Conservation (phyloP, 257 asterid species). For the Fraxinus anomala region DNA sequence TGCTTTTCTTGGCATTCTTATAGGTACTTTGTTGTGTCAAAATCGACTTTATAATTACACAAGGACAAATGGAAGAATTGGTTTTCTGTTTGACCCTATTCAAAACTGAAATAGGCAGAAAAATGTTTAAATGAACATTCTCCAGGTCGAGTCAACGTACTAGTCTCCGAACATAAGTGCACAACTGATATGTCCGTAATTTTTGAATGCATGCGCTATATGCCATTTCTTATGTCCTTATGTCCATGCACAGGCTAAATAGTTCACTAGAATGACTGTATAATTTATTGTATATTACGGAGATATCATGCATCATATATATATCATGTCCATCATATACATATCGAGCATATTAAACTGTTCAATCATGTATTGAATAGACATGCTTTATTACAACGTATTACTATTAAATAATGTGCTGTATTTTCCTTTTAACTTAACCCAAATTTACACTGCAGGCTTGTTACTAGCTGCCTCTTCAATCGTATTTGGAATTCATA, state of each 20-base stretch:
- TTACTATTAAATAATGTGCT: background rate
- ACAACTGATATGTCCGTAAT: background rate
- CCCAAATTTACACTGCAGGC: slow-evolving; percentile 42
- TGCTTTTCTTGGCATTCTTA: slow-evolving; percentile 59
- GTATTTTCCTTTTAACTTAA: background rate
- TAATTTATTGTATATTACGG: background rate
- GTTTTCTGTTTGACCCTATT: background rate
- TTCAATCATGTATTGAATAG: background rate
- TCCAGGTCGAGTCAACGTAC: background rate
- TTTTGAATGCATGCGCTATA: background rate
- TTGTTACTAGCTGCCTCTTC: slow-evolving; percentile 67
- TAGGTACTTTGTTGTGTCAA: slow-evolving; percentile 43
- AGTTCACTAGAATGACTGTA: background rate
- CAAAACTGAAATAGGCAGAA: background rate
- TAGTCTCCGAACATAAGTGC: background rate
- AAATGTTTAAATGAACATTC: background rate
- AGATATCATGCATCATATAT: background rate
- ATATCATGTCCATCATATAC: background rate
- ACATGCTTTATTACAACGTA: background rate
- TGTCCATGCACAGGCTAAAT: background rate
- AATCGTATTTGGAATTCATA: slow-evolving; percentile 66
- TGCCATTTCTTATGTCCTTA: background rate
- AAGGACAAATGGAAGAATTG: background rate
- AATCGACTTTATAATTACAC: background rate
- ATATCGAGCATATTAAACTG: background rate